These are phyloP conservation scores for Amyloporia xantha DNA, from an alignment of 768 basidiomycete species.

Conservation along the genomic window DNA sequence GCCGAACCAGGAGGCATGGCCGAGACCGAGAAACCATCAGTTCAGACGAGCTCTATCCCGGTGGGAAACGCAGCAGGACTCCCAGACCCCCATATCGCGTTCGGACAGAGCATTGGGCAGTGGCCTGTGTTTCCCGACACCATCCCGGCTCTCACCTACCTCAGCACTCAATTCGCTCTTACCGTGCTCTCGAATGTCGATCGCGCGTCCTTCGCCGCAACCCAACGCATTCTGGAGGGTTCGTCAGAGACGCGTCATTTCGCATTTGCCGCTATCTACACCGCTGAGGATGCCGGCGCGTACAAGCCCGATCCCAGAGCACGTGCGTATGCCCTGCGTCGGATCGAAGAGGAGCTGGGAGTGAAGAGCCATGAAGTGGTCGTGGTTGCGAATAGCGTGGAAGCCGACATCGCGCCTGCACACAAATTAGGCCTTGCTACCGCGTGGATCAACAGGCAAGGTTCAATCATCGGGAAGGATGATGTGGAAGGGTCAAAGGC, in stretches of 20 bases:
- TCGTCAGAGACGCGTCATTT: slow-evolving; percentile 27
- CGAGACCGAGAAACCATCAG: background rate
- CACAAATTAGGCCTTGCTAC: slow-evolving; percentile 46
- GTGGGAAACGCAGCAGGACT: background rate
- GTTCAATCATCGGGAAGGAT: slow-evolving; percentile 34
- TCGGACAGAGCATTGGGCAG: slow-evolving; percentile 51
- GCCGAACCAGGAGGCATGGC: slow-evolving; percentile 19
- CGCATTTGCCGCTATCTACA: slow-evolving; percentile 59
- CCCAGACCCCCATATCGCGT: slow-evolving; percentile 22
- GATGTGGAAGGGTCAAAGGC: slow-evolving; percentile 16
- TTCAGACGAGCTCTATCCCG: background rate
- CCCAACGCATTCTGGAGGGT: slow-evolving; percentile 43
- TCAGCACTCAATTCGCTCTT: slow-evolving; percentile 60
- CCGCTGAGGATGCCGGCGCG: slow-evolving; percentile 65
- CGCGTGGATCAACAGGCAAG: slow-evolving; percentile 61
- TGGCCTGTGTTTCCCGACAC: slow-evolving; percentile 72
- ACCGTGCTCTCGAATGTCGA: slow-evolving; percentile 77
- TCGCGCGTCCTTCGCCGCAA: slow-evolving; percentile 51
- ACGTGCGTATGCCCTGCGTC: slow-evolving; percentile 43
- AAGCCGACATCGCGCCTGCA: slow-evolving; percentile 62
- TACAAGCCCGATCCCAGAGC: slow-evolving; percentile 64
- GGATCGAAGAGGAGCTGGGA: slow-evolving; percentile 24
- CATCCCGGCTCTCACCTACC: slow-evolving; percentile 46
- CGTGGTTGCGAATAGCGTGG: slow-evolving; percentile 60
- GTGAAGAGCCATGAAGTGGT: slow-evolving; percentile 43